A percentile compares a stretch with the other conserved stretches of the same genome.
These are phyloP conservation scores for Daldinia sp. DNA, from an alignment of 2,329 filamentous ascomycete genomes.

Conservation along the genomic window DNA sequence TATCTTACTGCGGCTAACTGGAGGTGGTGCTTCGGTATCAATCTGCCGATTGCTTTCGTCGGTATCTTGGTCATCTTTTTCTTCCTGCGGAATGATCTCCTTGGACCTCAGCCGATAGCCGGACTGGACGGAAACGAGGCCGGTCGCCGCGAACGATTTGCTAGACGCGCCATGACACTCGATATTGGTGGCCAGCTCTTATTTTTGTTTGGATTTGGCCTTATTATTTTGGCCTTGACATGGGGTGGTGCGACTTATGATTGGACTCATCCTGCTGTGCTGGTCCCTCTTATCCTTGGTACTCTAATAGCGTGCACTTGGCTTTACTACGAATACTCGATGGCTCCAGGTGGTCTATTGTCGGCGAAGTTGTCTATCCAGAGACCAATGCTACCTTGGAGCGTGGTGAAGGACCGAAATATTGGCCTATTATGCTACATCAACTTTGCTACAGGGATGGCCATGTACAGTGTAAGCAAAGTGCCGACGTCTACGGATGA, in stretches of 20 bases:
- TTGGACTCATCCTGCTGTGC: conserved; percentile 59
- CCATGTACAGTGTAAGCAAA: conserved; percentile 56
- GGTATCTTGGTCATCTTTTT: conserved; percentile 63
- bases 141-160: conserved; percentile 45
- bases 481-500: conserved; percentile 45
- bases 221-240: conserved; percentile 62
- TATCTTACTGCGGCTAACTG: conserved; percentile 64
- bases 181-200: conserved; percentile 65
- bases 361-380: conserved; percentile 61
- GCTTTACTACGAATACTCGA: conserved; percentile 61
- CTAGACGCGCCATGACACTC: conserved; percentile 59
- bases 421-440: conserved; percentile 68
- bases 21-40: conserved; percentile 73
- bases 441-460: conserved; percentile 67
- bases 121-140: conserved; percentile 51
- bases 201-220: conserved; percentile 62
- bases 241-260: conserved; percentile 64
- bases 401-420: conserved; percentile 64
- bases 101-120: conserved; percentile 59
- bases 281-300: conserved; percentile 59
- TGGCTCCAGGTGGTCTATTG: conserved; percentile 59
- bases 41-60: conserved; percentile 62
- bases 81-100: conserved; percentile 65
- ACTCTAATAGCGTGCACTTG: conserved; percentile 52
- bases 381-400: conserved; percentile 70